These are phyloP conservation scores for Rubroshorea leprosula DNA, from an alignment of 345 rosid genomes.

Conservation along the genomic window DNA sequence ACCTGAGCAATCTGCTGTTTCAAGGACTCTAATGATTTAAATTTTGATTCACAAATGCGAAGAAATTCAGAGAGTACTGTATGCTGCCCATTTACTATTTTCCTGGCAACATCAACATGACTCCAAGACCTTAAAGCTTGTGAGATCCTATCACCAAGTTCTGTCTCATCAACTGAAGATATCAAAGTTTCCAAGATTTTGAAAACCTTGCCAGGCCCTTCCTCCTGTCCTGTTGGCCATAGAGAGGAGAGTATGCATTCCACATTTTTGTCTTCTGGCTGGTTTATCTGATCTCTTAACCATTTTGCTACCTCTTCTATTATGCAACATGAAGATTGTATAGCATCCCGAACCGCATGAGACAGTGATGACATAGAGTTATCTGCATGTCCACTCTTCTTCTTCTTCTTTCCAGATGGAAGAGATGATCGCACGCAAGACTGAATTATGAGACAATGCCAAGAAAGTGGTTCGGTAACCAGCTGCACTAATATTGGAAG, in stretches of 20 bases:
- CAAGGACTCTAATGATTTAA: constrained; percentile 43
- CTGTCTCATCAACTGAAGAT: constrained; percentile 36
- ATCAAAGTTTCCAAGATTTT: constrained; percentile 38
- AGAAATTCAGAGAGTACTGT: constrained; percentile 42
- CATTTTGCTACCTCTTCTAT: constrained; percentile 54
- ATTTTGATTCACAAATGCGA: constrained; percentile 60
- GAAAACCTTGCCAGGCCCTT: constrained; percentile 71
- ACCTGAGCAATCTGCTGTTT: constrained; percentile 54
- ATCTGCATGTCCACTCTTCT: constrained; percentile 57
- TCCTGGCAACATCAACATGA: constrained; percentile 46
- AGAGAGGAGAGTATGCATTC: constrained; percentile 46
- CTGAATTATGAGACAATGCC: constrained; percentile 76
- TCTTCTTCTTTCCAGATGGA: constrained; percentile 94
- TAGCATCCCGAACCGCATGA: constrained; percentile 45
- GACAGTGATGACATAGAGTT: constrained; percentile 36
- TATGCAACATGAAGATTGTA: constrained; percentile 30
- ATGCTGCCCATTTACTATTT: constrained; percentile 42
- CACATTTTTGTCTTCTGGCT: constrained; percentile 49
- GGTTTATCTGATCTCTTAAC: constrained; percentile 38
- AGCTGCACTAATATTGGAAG: constrained; percentile 55
- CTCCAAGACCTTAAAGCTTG: constrained; percentile 61
- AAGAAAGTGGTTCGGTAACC: constrained; percentile 82
- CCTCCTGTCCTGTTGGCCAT: constrained; percentile 28
- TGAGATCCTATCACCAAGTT: constrained; percentile 54
- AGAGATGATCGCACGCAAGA: constrained; percentile 56